Conservation (phyloP, 495 filamentous ascomycete genomes). For the Hypoxylon cercidicola region DNA sequence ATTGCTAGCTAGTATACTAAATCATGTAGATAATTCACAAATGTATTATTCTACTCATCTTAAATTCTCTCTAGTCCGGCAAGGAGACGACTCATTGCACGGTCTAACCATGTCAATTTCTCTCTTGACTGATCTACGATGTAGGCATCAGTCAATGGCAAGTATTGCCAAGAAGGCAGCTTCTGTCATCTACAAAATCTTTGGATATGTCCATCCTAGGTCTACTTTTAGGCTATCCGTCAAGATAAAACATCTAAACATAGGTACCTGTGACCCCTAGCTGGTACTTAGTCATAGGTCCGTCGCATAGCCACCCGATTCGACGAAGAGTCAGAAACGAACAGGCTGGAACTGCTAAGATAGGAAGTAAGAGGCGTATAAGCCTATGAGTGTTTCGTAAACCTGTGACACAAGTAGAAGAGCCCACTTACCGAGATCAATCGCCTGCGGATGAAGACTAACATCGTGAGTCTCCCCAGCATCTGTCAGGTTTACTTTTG, state of each 20-base stretch:
- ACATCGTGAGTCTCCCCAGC: conserved; percentile 11
- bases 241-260: background rate
- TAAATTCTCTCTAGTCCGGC: background rate
- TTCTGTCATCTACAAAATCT: no score
- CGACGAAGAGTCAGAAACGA: conserved; percentile 2
- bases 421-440: conserved; percentile 1
- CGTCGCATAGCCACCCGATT: conserved; percentile 23
- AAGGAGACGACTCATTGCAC: background rate
- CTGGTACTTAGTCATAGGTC: conserved; percentile 3
- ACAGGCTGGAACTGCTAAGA: no score
- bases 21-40: background rate
- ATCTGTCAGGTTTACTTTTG: background rate
- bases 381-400: background rate
- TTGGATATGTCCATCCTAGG: conserved; percentile 10
- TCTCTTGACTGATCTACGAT: background rate
- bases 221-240: conserved; percentile 2
- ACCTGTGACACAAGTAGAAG: conserved; percentile 5
- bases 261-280: no score
- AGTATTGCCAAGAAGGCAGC: background rate
- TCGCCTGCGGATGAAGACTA: conserved; percentile 1
- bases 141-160: background rate
- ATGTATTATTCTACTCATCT: background rate
- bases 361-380: conserved; percentile 12
- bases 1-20: no score
- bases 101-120: no score